phyloP scores from a whole-genome alignment of 495 filamentous ascomycete species.

The Hyaloscypha hepaticicola region DNA sequence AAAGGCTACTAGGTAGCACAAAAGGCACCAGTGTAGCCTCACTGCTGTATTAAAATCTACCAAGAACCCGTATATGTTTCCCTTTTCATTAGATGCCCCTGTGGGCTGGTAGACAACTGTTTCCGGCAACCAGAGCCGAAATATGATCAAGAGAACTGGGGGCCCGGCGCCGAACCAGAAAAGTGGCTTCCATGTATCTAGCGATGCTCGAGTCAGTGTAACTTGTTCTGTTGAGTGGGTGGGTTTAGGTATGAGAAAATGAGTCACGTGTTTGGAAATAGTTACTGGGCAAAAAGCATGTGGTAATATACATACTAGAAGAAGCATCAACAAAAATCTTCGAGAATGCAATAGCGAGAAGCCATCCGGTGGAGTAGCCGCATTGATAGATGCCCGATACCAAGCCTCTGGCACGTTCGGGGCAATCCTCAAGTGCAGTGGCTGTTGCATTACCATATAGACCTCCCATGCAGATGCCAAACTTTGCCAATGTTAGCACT shows the following conservation, averaged over 20 bases:
- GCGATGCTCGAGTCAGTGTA: too few relatives aligned
- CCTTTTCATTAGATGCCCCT: not conserved
- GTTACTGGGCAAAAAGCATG: too few relatives aligned
- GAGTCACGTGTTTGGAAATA: too few relatives aligned
- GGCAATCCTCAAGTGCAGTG: not conserved
- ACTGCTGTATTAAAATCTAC: not conserved
- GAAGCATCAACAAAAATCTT: not conserved
- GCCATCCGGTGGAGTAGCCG: not conserved
- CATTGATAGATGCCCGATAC: not conserved
- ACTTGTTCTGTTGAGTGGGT: too few relatives aligned
- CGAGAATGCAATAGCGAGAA: not conserved
- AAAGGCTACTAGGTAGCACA: not conserved
- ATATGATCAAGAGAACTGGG: not conserved
- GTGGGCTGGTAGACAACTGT: not conserved
- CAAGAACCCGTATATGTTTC: not conserved
- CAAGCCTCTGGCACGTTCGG: not conserved
- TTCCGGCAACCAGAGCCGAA: not conserved
- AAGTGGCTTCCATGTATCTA: not conserved
- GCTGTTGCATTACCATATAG: not conserved
- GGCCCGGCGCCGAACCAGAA: not conserved
- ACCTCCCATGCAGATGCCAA: not conserved
- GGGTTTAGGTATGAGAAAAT: too few relatives aligned
- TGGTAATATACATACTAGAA: too few relatives aligned
- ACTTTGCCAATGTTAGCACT: too few relatives aligned
- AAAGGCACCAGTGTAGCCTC: not conserved